Evolutionary conservation across 768 basidiomycete genomes (phyloP), one percentile per base, ranked within the genome.

Genomic region (Rhizopogon vinicolor): DNA sequence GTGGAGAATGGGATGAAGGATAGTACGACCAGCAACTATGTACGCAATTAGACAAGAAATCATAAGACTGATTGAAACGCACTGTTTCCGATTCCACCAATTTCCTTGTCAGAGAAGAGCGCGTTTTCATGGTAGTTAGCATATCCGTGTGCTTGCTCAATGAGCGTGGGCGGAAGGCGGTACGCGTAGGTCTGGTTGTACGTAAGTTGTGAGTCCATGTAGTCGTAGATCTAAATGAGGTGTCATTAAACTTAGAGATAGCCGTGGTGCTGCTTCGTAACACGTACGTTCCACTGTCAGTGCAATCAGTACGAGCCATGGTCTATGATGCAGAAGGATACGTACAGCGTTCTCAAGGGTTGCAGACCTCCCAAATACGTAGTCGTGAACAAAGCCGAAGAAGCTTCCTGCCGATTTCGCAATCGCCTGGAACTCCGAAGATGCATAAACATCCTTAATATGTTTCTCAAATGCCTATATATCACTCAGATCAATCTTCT

Each of bases 111-210:
- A 3, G 85, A 82, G 75, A 93, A 94, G 58, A 92, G 76, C 5
- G 80, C 83, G 57, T 79, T 69, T 70, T 93, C 89, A 68, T 93
- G 90, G 75, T 81, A 89, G 75, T 93, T 76, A 1, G 84, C 91
- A 56, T 84, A 79, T 57, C 73, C 77, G 29, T 84, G 87, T 18
- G 88, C 86, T 63, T 89, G 89, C 63, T 89, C 83, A 58, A 87
- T 72, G 67, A 84, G 75, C 7, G 81, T 84, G 9, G 87, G 87
- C 16, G 89, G 87, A 28, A 93, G 83, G 58, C 86, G 83, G 71
- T 82, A 80, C 2, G 86, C 85, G 59, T 87, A 94, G 18, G 87
- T 86, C 72, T 81, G 83, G 77, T 94, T 93, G 78, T 93, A 86
- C 52, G 75, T 78, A 58, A 89, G 78, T 66, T 91, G 76, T n/a